A percentile compares a stretch with the other conserved stretches of the same genome.
Evolutionary conservation across 441 rosid genomes (phyloP).

Genomic region (Francoa sonchifolia): DNA sequence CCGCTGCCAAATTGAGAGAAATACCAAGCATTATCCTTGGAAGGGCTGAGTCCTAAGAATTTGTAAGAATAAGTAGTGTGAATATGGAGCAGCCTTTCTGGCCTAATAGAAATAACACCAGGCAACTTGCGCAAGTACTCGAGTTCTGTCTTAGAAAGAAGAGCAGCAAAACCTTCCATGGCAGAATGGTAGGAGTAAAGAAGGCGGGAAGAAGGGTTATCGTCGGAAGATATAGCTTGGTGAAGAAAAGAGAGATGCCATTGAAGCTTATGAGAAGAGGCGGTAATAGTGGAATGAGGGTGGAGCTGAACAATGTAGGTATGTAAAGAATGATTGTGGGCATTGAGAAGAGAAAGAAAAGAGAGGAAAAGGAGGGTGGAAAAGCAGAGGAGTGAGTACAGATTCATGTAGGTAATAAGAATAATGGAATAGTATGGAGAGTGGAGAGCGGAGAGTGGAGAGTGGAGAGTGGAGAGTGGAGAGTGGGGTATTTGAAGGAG

Average conservation of each 20-base stretch:
- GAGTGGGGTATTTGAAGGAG: not conserved
- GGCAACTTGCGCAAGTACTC: slow-evolving; percentile 31
- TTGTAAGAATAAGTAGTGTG: slow-evolving; percentile 70
- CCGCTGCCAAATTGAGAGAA: slow-evolving; percentile 38
- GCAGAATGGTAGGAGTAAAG: slow-evolving; percentile 80
- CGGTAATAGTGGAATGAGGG: slow-evolving; percentile 35
- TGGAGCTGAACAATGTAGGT: slow-evolving; percentile 85
- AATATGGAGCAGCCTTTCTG: slow-evolving; percentile 50
- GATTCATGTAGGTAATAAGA: not conserved
- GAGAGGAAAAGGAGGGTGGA: slow-evolving; percentile 18
- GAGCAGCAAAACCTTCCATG: slow-evolving; percentile 83
- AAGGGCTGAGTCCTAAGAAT: slow-evolving; percentile 41
- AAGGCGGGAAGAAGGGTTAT: slow-evolving; percentile 47
- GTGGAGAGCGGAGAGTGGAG: not conserved
- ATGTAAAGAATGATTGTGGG: slow-evolving; percentile 26
- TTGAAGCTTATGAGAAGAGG: slow-evolving; percentile 36
- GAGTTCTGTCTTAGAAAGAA: slow-evolving; percentile 40
- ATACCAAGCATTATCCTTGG: slow-evolving; percentile 32
- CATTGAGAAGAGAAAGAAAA: slow-evolving; percentile 18
- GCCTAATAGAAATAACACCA: slow-evolving; percentile 63
- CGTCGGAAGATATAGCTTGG: slow-evolving; percentile 23
- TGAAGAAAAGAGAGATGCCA: slow-evolving; percentile 78
- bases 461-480: not conserved
- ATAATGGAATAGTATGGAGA: not conserved
- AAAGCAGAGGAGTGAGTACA: slow-evolving; percentile 14